These are phyloP conservation scores for Suhomyces bolitotheri DNA, from an alignment of 1,139 yeast species.

Conservation along the genomic window DNA sequence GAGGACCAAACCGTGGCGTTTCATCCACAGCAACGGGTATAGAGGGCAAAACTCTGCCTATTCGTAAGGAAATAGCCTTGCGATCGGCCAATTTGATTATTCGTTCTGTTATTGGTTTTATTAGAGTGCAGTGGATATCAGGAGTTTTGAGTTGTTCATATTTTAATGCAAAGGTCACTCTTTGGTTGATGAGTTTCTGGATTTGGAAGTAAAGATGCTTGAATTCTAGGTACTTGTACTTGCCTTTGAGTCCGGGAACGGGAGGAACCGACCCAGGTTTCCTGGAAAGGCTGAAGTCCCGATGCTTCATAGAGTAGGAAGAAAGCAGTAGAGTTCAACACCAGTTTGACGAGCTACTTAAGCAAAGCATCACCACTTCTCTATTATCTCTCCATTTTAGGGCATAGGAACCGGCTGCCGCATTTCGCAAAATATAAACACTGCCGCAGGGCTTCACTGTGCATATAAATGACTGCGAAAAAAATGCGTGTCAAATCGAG, in stretches of 20 bases:
- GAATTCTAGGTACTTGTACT: slow-evolving; percentile 32
- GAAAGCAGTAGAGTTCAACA: no score
- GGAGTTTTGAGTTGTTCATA: slow-evolving; percentile 59
- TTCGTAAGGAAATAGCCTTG: slow-evolving; percentile 13
- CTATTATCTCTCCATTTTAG: slow-evolving; percentile 3
- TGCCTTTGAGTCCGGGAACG: slow-evolving; percentile 11
- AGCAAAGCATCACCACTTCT: no score
- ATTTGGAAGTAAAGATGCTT: slow-evolving; percentile 40
- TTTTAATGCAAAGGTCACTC: slow-evolving; percentile 50
- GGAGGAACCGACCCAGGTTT: slow-evolving; percentile 2
- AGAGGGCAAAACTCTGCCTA: slow-evolving; percentile 13
- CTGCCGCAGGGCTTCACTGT: not conserved
- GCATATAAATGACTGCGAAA: not conserved
- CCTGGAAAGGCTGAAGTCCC: slow-evolving; percentile 11
- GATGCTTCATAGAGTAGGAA: slow-evolving; percentile 8
- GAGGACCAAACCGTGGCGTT: slow-evolving; percentile 25
- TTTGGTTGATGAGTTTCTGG: slow-evolving; percentile 38
- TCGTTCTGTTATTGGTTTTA: slow-evolving; percentile 48
- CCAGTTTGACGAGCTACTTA: not conserved
- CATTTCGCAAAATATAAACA: slow-evolving; percentile 12
- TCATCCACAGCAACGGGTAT: slow-evolving; percentile 12
- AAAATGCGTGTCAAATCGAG: not conserved
- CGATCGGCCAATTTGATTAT: slow-evolving; percentile 28
- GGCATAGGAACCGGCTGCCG: slow-evolving; percentile 2
- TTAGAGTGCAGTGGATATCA: slow-evolving; percentile 50